Base-by-base conservation (phyloP, 2,329 filamentous ascomycete genomes). In the Cyclaneusma minus region DNA sequence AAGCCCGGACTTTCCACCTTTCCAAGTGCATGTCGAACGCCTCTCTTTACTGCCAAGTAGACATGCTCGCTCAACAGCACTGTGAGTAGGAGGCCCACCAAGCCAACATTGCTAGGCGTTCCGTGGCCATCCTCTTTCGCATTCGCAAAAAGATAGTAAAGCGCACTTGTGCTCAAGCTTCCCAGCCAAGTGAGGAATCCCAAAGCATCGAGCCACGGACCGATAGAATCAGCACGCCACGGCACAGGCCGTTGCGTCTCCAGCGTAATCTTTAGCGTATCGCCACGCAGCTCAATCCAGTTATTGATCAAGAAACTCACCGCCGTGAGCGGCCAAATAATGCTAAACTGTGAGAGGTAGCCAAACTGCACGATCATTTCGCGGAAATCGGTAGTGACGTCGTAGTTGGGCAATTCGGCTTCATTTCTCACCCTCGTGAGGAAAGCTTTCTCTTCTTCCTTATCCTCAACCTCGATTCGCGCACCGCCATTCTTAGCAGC, bases 141-240 rank as follows among this genome's bases (percentile, higher is more conserved):
- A 27, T 73, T 70, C 37, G 69, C 76, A 58, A 94, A 95, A 42
- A 98, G 70, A 49, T 84, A 93, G 1, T 93, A 79, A 24, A 95
- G 68, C 0, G 85, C 83, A 1, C 84, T 73, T 29, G 79, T 84
- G 4, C 84, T 91, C 32, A 95, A 59, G 38, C 78, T 89, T 21
- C 89, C 89, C 13, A 94, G 60, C 89, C 89, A 95, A 3, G 83
- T 78, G n/a, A 95, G 59, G 48, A 95, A 91, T 10, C 75, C 76
- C 3, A 98, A 61, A 1, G 80, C 75, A 37, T 84, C 69, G 8
- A 95, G 60, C 78, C 84, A 95, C 1, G 89, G 85, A 0, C 89
- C 89, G 39, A 98, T 95, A 2, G 81, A 89, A 53, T 95, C 89
- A 2, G 83, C 74, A 28, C 89, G 72, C 67, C 79, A 83, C 1